A percentile compares a stretch with the other conserved stretches of the same genome.
Evolutionary conservation across 1,284 basidiomycete species (phyloP).

Genomic region (Mycena sp.): DNA sequence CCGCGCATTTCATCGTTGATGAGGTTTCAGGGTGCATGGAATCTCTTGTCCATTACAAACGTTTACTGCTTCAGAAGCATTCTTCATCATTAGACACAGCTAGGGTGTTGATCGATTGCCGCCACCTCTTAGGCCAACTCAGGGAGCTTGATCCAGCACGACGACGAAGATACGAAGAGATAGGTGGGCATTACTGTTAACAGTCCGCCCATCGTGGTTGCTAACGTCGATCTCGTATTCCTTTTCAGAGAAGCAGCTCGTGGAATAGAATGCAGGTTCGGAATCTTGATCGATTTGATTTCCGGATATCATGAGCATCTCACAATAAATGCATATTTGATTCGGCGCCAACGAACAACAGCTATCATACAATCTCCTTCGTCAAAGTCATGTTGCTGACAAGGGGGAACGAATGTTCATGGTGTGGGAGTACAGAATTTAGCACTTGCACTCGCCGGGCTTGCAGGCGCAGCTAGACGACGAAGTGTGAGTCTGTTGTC

Average conservation of each 20-base stretch:
- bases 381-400: slow-evolving; percentile 18
- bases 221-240: too few species aligned
- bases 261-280: too few species aligned
- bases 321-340: slow-evolving; percentile 27
- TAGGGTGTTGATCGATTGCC: slow-evolving; percentile 60
- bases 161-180: slow-evolving; percentile 67
- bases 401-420: not conserved
- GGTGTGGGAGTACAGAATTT: slow-evolving; percentile 34
- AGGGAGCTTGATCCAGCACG: slow-evolving; percentile 68
- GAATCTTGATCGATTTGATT: too few species aligned
- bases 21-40: slow-evolving; percentile 86
- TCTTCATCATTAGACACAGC: slow-evolving; percentile 47
- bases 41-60: slow-evolving; percentile 86
- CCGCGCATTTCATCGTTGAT: slow-evolving; percentile 15
- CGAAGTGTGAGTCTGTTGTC: slow-evolving; percentile 11
- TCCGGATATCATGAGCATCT: slow-evolving; percentile 18
- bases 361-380: slow-evolving; percentile 31
- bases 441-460: slow-evolving; percentile 71
- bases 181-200: slow-evolving; percentile 61
- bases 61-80: slow-evolving; percentile 59
- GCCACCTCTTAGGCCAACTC: slow-evolving; percentile 60
- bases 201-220: too few species aligned
- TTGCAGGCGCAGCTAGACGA: slow-evolving; percentile 63
- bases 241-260: slow-evolving; percentile 17
- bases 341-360: slow-evolving; percentile 27